These are phyloP conservation scores for Erysimum cheiri DNA, from an alignment of 441 rosid genomes.

Conservation along the genomic window DNA sequence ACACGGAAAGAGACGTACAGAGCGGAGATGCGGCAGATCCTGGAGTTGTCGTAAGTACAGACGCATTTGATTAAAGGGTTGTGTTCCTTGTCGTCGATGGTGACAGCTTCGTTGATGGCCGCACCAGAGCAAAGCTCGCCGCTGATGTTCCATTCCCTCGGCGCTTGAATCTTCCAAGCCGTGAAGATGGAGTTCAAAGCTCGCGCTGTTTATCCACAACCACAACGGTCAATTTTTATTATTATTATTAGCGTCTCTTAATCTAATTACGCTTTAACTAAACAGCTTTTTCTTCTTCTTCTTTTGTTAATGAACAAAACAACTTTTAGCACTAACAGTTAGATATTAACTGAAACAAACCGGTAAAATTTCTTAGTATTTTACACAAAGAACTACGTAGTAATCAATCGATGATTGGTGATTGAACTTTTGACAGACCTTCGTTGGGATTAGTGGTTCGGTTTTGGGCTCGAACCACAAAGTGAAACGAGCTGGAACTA, in stretches of 20 bases:
- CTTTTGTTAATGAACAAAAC: too few species aligned
- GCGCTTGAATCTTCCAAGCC: constrained; percentile 52
- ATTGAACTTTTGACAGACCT: constrained; percentile 6
- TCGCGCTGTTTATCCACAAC: constrained; percentile 38
- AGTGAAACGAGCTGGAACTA: constrained; percentile 14
- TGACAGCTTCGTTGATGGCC: constrained; percentile 47
- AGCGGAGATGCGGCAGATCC: constrained; percentile 62
- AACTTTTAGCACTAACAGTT: too few species aligned
- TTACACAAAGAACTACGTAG: too few species aligned
- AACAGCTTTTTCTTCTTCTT: too few species aligned
- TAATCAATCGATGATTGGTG: too few species aligned
- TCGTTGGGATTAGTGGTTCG: constrained; percentile 36
- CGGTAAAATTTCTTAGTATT: neutral
- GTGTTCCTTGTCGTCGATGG: constrained; percentile 30
- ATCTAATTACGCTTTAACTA: too few species aligned
- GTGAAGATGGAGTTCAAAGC: constrained; percentile 57
- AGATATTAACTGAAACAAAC: neutral
- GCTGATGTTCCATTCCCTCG: constrained; percentile 55
- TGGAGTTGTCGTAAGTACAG: constrained; percentile 43
- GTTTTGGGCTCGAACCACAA: constrained; percentile 32
- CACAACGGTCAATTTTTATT: neutral
- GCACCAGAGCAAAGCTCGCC: constrained; percentile 68
- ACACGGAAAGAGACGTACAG: constrained; percentile 50
- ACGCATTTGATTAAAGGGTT: constrained; percentile 69
- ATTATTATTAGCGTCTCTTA: too few species aligned